These are phyloP conservation scores for Alternaria incomplexa DNA, from an alignment of 2,329 filamentous ascomycete species.

Conservation along the genomic window DNA sequence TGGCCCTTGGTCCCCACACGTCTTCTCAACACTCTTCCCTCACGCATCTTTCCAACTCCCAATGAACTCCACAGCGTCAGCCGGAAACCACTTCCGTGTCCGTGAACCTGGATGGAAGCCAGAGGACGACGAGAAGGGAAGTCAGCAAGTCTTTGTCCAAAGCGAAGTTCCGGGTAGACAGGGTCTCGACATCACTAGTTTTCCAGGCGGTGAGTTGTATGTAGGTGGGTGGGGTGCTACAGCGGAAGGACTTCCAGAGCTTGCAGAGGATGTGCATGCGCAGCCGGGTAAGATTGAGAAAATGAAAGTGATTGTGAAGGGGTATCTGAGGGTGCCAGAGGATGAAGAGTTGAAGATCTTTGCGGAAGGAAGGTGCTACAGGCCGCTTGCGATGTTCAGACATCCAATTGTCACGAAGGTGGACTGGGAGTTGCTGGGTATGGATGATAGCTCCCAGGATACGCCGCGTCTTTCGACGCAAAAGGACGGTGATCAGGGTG, in stretches of 20 bases:
- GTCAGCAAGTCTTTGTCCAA: background rate
- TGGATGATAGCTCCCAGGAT: background rate
- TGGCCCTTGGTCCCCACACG: background rate
- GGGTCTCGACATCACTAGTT: background rate
- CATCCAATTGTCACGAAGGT: accelerated
- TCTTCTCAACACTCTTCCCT: background rate
- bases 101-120: background rate
- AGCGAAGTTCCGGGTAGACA: background rate
- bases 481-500: accelerated
- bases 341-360: background rate
- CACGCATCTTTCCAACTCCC: background rate
- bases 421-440: background rate
- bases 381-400: background rate
- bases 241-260: background rate
- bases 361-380: background rate
- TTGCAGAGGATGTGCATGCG: background rate
- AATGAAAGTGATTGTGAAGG: background rate
- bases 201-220: background rate
- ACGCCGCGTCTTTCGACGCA: background rate
- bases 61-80: background rate
- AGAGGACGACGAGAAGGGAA: background rate
- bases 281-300: background rate
- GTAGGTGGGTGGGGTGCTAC: background rate
- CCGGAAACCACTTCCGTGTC: background rate
- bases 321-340: background rate